phyloP scores from a whole-genome alignment of 2,329 filamentous ascomycete genomes.

The Nothophoma quercina region DNA sequence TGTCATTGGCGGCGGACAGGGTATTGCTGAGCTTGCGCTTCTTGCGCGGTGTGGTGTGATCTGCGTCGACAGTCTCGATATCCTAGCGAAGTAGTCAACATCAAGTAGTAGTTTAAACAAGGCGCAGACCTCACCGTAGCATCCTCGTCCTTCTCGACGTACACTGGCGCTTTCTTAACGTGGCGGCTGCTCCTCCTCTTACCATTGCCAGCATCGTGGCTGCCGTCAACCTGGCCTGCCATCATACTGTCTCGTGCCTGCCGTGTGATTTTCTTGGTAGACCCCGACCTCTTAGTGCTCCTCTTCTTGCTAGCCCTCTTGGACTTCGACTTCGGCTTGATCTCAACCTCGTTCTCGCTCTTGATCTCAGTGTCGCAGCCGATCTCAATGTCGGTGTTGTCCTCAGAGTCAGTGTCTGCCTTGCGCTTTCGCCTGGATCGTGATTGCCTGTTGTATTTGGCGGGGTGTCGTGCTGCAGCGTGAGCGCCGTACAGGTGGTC shows the following conservation, averaged over 20 bases:
- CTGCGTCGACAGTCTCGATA: conserved; percentile 9
- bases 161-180: conserved; percentile 4
- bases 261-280: not conserved
- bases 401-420: not conserved
- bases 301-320: not conserved
- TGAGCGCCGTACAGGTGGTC: conserved; percentile 4
- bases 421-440: not conserved
- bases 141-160: conserved; percentile 14
- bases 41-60: conserved; percentile 17
- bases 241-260: not conserved
- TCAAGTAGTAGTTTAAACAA: not conserved
- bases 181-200: conserved; percentile 11
- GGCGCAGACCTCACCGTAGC: conserved; percentile 5
- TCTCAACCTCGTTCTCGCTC: not conserved
- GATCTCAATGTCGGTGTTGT: not conserved
- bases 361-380: not conserved
- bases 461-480: not conserved
- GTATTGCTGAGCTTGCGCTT: conserved; percentile 16
- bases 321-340: not conserved
- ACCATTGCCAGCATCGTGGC: not conserved
- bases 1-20: conserved; percentile 1
- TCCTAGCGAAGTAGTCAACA: conserved; percentile 13
- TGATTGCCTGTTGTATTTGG: conserved; percentile 7
- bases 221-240: not conserved
- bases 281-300: not conserved